phyloP scores from a whole-genome alignment of 2,329 filamentous ascomycete species.

The Scolecobasidium constrictum region DNA sequence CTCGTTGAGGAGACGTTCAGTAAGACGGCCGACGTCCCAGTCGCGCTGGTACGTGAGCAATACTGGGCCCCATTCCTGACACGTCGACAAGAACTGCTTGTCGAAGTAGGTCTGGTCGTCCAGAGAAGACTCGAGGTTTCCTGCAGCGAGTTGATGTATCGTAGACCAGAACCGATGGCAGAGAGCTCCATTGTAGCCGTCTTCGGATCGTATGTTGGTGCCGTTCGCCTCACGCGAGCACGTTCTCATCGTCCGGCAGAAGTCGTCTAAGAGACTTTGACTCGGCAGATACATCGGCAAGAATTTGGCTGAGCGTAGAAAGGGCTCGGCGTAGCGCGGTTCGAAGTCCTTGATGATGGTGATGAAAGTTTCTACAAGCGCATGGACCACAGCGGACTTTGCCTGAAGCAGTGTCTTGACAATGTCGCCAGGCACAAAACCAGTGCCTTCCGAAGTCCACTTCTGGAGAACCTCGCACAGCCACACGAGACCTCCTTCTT shows the following conservation, averaged over 20 bases:
- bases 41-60: neutral
- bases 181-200: neutral
- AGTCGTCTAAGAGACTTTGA: conserved; percentile 1
- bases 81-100: neutral
- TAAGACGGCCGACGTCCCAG: neutral
- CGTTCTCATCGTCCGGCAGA: conserved; percentile 1
- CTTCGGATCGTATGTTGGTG: neutral
- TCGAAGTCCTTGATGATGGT: conserved; percentile 6
- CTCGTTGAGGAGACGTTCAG: neutral
- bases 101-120: conserved; percentile 1
- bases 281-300: neutral
- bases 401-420: conserved; percentile 1
- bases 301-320: conserved; percentile 1
- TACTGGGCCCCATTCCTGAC: neutral
- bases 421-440: conserved; percentile 8
- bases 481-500: conserved; percentile 4
- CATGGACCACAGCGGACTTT: neutral
- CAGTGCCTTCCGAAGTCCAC: conserved; percentile 4
- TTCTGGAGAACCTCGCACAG: conserved; percentile 6
- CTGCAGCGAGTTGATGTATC: neutral
- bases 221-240: conserved; percentile 1
- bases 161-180: conserved; percentile 1
- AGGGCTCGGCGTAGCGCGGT: conserved; percentile 2
- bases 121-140: neutral
- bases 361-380: conserved; percentile 1